phyloP scores from a whole-genome alignment of 176 grass and related monocot species.

The bread wheat (Triticum aestivum) region IWGSC_CS_RefSeq_v2.1 NC_057808.1:50720653-50721152 shows the following conservation, averaged over 20 bases:
- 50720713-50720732: slow-evolving; percentile 97
- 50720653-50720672: slow-evolving; percentile 90
- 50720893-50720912: not conserved
- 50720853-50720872: not conserved
- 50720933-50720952: slow-evolving; percentile 86
- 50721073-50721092: not conserved
- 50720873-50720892: not conserved
- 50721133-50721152: slow-evolving; percentile 98
- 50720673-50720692: slow-evolving; percentile 89
- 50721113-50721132: slow-evolving; percentile 59
- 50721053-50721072: slow-evolving; percentile 5
- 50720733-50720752: slow-evolving; percentile 90
- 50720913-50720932: slow-evolving; percentile 12
- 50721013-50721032: slow-evolving; percentile 84
- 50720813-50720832: not conserved
- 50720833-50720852: not conserved
- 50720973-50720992: slow-evolving; percentile 95
- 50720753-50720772: slow-evolving; percentile 54
- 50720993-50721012: slow-evolving; percentile 68
- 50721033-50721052: slow-evolving; percentile 73
- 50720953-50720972: slow-evolving; percentile 99
- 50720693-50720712: slow-evolving; percentile 99
- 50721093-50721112: not conserved
- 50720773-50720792: slow-evolving; percentile 53
- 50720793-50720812: slow-evolving; percentile 45